Percentiles rank a stretch among this genome's conserved stretches.
Evolutionary conservation across 495 filamentous ascomycete species (phyloP).

Genomic region (Schizothecium vesticola): DNA sequence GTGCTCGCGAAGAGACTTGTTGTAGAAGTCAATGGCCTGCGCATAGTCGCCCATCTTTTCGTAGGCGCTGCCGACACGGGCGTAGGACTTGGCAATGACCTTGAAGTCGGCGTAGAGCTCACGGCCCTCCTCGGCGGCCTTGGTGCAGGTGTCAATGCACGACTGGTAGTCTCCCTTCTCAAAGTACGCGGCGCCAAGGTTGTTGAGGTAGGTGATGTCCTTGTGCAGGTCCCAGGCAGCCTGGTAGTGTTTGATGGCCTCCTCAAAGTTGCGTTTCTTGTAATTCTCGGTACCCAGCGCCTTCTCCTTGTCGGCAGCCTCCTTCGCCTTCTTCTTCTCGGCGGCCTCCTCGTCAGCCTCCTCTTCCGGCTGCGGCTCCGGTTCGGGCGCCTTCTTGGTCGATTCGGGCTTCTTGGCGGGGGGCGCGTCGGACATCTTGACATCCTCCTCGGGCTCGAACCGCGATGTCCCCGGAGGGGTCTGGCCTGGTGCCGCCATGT

Average conservation of each 20-base stretch:
- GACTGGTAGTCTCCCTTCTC: constrained; percentile 92
- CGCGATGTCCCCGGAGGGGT: constrained; percentile 39
- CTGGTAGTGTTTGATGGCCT: constrained; percentile 88
- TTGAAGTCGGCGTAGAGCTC: constrained; percentile 91
- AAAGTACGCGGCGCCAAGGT: constrained; percentile 87
- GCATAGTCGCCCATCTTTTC: constrained; percentile 80
- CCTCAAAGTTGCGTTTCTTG: constrained; percentile 95
- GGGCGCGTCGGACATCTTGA: constrained; percentile 69
- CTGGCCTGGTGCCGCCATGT: constrained; percentile 56
- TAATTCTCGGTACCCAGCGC: constrained; percentile 89
- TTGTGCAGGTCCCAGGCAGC: constrained; percentile 94
- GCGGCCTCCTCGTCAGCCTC: constrained; percentile 72
- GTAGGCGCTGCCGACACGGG: constrained; percentile 82
- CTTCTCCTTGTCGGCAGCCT: constrained; percentile 91
- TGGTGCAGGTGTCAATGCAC: constrained; percentile 77
- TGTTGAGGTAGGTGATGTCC: constrained; percentile 97
- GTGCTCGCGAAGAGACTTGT: constrained; percentile 92
- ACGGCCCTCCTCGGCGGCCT: constrained; percentile 84
- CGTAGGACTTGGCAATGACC: constrained; percentile 92
- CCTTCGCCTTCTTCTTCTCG: constrained; percentile 83
- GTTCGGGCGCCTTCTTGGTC: constrained; percentile 47
- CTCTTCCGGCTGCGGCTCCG: constrained; percentile 58
- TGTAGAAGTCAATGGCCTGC: constrained; percentile 83
- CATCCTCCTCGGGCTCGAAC: constrained; percentile 63
- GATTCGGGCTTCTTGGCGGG: constrained; percentile 28